Conservation (phyloP, 352 stramenopile genomes). For the Albugo candida region DNA sequence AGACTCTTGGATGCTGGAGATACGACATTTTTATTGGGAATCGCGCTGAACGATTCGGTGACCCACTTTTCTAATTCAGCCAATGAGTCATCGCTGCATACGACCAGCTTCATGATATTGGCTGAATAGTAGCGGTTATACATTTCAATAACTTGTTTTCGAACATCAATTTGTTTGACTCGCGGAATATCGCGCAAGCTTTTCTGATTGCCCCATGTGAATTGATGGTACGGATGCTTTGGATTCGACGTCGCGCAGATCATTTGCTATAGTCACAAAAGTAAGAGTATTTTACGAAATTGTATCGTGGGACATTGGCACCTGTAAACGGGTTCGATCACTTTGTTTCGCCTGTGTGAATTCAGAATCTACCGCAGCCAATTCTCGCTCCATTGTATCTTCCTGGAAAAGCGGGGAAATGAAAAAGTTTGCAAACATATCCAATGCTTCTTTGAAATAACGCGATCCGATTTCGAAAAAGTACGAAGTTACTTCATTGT, state of each 20-base stretch:
- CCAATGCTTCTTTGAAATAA: constrained; percentile 42
- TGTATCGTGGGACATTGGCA: neutral
- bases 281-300: neutral
- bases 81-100: constrained; percentile 50
- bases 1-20: constrained; percentile 18
- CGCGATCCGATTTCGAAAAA: constrained; percentile 80
- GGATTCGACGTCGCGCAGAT: constrained; percentile 29
- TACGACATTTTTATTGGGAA: constrained; percentile 26
- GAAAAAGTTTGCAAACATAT: constrained; percentile 93
- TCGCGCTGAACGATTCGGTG: constrained; percentile 28
- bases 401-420: constrained; percentile 71
- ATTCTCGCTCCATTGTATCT: constrained; percentile 59
- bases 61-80: constrained; percentile 54
- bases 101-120: constrained; percentile 73
- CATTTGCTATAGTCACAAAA: constrained; percentile 40
- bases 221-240: constrained; percentile 55
- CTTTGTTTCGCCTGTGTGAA: constrained; percentile 66
- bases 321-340: constrained; percentile 26
- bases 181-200: constrained; percentile 32
- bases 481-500: constrained; percentile 86
- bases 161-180: constrained; percentile 25
- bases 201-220: constrained; percentile 73
- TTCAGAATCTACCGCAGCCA: constrained; percentile 77
- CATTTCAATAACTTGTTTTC: constrained; percentile 34
- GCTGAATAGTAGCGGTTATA: constrained; percentile 56